Base-by-base conservation (phyloP, 1,284 basidiomycete genomes). In the Ustilago trichophora region DNA sequence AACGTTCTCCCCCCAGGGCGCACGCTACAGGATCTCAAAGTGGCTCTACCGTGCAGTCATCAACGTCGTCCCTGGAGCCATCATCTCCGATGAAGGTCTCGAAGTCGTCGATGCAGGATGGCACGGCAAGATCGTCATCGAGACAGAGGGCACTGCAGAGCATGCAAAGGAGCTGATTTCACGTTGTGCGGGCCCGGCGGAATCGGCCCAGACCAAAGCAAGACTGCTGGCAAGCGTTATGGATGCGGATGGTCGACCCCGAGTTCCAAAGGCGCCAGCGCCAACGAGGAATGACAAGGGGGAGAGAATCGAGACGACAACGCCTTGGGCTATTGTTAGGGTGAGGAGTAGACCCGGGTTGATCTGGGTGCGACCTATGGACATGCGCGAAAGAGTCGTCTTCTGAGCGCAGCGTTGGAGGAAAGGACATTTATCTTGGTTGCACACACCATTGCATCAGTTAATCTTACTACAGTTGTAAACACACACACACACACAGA, bases 31-130 rank as follows among this genome's bases (percentile, higher is more conserved):
- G 10, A 74, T 84, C 54, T 74, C 77, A 26, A 80, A 79, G 49
- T 83, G 81, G 78, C 76, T 84, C 25, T 83, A 84, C 65, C 72
- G 82, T 4, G 76, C 78, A 0, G 63, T 64, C n/a, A 70, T 82
- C 40, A 63, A 53, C 19, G 46, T 82, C n/a, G 57, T 53, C 2
- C 42, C 55, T 3, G 71, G 73, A 5, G 54, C 71, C 15, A 73
- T 76, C 35, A 73, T 76, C 33, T 58, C 50, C 21, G 52, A 66
- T n/a, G 54, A 70, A 25, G 70, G 71, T 2, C 25, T 77, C 0
- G 51, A 74, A 26, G 56, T 59, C 25, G 65, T 73, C 3, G 73
- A 73, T 51, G 49, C 55, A 1, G 70, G 65, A 10, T 77, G 73
- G 72, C 62, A 72, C 22, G 73, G 73, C n/a, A 68, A 56, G 24